phyloP scores from a whole-genome alignment of 495 filamentous ascomycete genomes.

The Aspergillus taichungensis region DNA sequence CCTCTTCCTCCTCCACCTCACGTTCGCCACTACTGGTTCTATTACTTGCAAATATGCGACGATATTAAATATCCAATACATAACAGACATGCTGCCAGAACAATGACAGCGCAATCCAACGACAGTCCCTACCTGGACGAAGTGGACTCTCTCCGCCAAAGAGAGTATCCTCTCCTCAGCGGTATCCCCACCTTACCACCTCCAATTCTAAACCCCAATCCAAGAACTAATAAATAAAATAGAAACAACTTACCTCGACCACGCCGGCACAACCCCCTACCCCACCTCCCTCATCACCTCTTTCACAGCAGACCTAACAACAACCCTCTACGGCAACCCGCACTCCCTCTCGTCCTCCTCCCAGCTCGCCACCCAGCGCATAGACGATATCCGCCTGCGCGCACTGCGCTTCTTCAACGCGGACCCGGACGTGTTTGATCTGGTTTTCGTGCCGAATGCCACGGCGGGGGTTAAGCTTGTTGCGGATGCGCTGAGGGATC shows the following conservation, averaged over 20 bases:
- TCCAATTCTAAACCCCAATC: background rate
- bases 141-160: constrained; percentile 58
- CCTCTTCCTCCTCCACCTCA: too few relatives aligned
- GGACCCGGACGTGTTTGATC: constrained; percentile 71
- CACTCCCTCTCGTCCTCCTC: constrained; percentile 82
- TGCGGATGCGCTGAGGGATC: constrained; percentile 49
- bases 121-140: constrained; percentile 46
- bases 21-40: too few relatives aligned
- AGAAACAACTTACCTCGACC: constrained; percentile 77
- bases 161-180: constrained; percentile 79
- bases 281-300: constrained; percentile 71
- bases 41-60: too few relatives aligned
- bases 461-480: constrained; percentile 88
- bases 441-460: constrained; percentile 88
- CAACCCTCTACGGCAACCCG: constrained; percentile 81
- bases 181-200: constrained; percentile 32
- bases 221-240: background rate
- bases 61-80: too few relatives aligned
- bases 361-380: constrained; percentile 59
- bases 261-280: constrained; percentile 82
- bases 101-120: too few relatives aligned
- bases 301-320: constrained; percentile 66
- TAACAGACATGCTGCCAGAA: too few relatives aligned
- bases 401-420: constrained; percentile 77
- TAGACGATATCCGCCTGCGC: constrained; percentile 67